phyloP scores from a whole-genome alignment of 441 rosid species.

The Capsella rubella region DNA sequence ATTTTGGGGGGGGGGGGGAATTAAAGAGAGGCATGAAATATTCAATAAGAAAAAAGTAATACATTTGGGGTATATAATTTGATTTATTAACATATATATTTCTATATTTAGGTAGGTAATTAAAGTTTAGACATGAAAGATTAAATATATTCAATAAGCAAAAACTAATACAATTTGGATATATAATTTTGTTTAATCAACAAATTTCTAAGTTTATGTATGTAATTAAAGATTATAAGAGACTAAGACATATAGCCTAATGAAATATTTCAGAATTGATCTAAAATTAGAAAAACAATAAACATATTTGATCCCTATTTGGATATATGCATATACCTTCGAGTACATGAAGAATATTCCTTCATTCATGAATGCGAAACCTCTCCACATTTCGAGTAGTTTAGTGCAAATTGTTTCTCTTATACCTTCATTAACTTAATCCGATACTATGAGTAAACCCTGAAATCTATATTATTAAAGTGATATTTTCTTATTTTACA shows the following conservation, averaged over 20 bases:
- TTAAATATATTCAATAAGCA: neutral
- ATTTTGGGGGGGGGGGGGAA: too few relatives aligned
- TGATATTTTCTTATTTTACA: neutral
- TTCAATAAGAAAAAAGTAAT: neutral
- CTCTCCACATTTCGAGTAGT: slow-evolving; percentile 12
- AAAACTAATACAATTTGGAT: slow-evolving; percentile 8
- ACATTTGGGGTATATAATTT: neutral
- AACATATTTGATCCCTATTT: slow-evolving; percentile 5
- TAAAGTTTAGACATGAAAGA: too few relatives aligned
- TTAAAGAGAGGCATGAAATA: neutral
- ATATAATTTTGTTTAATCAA: neutral
- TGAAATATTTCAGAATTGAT: neutral
- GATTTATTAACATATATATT: neutral
- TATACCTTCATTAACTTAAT: neutral
- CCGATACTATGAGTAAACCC: neutral
- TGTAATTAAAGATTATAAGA: slow-evolving; percentile 12
- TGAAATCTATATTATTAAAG: neutral
- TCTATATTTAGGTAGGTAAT: too few relatives aligned
- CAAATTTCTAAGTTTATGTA: neutral
- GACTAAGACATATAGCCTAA: slow-evolving; percentile 22
- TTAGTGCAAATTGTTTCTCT: slow-evolving; percentile 7
- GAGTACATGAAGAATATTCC: slow-evolving; percentile 27
- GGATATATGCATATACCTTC: slow-evolving; percentile 4
- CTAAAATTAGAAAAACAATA: neutral
- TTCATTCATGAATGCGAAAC: slow-evolving; percentile 15